Evolutionary conservation across 805 yeast species (phyloP).

Genomic region (Nakazawaea wickerhamii): DNA sequence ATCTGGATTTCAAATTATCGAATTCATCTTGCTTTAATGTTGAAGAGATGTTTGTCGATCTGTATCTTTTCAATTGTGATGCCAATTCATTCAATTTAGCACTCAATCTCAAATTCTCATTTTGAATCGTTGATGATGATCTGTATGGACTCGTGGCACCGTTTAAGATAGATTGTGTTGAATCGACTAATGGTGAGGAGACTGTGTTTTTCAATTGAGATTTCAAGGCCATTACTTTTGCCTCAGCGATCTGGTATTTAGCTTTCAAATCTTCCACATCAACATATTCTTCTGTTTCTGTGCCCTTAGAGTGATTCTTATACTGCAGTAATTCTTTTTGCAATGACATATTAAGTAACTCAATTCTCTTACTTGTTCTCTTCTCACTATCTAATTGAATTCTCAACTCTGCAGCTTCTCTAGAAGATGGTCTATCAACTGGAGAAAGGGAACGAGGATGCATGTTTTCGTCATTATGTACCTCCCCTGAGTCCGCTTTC

Average conservation of each 20-base stretch:
- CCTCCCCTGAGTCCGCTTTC: background rate
- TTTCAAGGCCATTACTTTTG: conserved; percentile 37
- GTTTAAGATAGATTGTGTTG: conserved; percentile 16
- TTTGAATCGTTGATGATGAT: conserved; percentile 20
- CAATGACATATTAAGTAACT: conserved; percentile 25
- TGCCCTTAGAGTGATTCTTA: conserved; percentile 19
- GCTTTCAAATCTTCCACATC: conserved; percentile 33
- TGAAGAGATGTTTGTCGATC: conserved; percentile 20
- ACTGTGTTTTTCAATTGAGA: conserved; percentile 26
- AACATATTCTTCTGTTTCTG: conserved; percentile 28
- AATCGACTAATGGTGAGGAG: conserved; percentile 27
- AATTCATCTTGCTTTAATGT: conserved; percentile 28
- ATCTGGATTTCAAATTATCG: conserved; percentile 46
- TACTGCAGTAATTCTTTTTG: conserved; percentile 30
- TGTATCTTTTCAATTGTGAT: conserved; percentile 28
- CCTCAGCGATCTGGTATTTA: conserved; percentile 42
- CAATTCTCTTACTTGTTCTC: conserved; percentile 27
- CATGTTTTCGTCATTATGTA: background rate
- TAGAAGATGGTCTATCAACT: background rate
- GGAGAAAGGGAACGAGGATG: background rate
- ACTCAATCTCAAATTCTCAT: conserved; percentile 29
- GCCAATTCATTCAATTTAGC: conserved; percentile 30
- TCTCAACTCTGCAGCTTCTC: conserved; percentile 4
- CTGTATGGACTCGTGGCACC: background rate
- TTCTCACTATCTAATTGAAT: conserved; percentile 20